phyloP scores from a whole-genome alignment of 441 rosid genomes.

The Erodium texanum region DNA sequence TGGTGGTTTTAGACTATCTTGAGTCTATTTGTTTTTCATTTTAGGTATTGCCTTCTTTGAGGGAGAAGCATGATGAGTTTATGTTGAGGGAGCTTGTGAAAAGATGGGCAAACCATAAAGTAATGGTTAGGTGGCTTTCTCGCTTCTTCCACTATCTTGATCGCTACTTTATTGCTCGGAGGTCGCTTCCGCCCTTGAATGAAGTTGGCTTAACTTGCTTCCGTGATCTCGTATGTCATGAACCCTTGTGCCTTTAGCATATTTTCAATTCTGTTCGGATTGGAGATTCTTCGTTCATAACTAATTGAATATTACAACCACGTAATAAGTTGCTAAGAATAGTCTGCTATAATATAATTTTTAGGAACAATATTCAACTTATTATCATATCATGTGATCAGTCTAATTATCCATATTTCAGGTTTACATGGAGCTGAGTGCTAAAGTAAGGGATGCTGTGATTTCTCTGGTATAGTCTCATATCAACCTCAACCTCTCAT shows the following conservation, averaged over 20 bases:
- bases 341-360: background rate
- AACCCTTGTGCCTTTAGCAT: background rate
- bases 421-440: constrained; percentile 56
- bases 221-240: constrained; percentile 26
- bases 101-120: constrained; percentile 42
- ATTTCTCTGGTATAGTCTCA: constrained; percentile 53
- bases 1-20: background rate
- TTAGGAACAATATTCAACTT: background rate
- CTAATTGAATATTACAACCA: background rate
- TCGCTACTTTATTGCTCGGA: constrained; percentile 38
- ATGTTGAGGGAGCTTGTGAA: constrained; percentile 45
- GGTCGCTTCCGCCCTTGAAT: constrained; percentile 33
- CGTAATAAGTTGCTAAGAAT: background rate
- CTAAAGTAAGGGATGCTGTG: constrained; percentile 65
- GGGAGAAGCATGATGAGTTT: constrained; percentile 39
- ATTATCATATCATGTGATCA: background rate
- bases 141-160: constrained; percentile 43
- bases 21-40: background rate
- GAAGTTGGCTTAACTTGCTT: constrained; percentile 42
- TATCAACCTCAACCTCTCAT: constrained; percentile 1
- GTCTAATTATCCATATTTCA: constrained; percentile 23
- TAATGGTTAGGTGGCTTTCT: constrained; percentile 46
- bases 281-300: background rate
- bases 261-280: background rate
- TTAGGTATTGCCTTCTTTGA: constrained; percentile 41